A percentile compares a stretch with the other conserved stretches of the same genome.
Conservation (phyloP, 2,329 filamentous ascomycete species). For the Exophiala oligosperma region DNA sequence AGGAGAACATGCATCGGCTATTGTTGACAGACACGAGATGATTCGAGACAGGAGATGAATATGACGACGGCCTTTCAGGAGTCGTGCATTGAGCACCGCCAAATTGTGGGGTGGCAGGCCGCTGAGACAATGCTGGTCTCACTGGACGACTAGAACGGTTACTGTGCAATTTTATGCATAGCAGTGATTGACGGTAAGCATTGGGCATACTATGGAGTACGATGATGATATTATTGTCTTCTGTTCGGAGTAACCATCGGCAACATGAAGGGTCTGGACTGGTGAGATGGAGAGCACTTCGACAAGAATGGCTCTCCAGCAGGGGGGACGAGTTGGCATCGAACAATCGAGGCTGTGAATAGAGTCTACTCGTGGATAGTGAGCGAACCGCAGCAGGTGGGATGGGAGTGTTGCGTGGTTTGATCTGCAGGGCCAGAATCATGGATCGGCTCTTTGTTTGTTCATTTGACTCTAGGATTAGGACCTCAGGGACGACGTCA, state of each 20-base stretch:
- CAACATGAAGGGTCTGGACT: background rate
- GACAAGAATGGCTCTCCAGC: too few relatives aligned
- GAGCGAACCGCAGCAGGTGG: too few relatives aligned
- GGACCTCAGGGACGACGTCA: background rate
- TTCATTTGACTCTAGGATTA: background rate
- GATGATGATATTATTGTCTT: too few relatives aligned
- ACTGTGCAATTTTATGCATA: background rate
- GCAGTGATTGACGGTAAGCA: background rate
- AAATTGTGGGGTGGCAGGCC: conserved; percentile 14
- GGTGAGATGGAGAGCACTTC: too few relatives aligned
- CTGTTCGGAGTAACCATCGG: too few relatives aligned
- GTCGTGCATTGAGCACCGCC: conserved; percentile 14
- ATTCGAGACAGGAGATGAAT: conserved; percentile 19
- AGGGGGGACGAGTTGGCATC: background rate
- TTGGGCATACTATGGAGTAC: background rate
- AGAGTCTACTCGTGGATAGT: background rate
- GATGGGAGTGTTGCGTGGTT: background rate
- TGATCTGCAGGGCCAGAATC: conserved; percentile 9
- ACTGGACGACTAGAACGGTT: conserved; percentile 6
- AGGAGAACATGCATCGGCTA: background rate
- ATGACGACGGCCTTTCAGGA: conserved; percentile 6
- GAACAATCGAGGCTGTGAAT: background rate
- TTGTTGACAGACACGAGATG: conserved; percentile 2
- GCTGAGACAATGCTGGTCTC: conserved; percentile 22
- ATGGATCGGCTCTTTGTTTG: background rate